Evolutionary conservation across 75 land plant species (phyloP).

Genomic region (Azolla pinnata): DNA sequence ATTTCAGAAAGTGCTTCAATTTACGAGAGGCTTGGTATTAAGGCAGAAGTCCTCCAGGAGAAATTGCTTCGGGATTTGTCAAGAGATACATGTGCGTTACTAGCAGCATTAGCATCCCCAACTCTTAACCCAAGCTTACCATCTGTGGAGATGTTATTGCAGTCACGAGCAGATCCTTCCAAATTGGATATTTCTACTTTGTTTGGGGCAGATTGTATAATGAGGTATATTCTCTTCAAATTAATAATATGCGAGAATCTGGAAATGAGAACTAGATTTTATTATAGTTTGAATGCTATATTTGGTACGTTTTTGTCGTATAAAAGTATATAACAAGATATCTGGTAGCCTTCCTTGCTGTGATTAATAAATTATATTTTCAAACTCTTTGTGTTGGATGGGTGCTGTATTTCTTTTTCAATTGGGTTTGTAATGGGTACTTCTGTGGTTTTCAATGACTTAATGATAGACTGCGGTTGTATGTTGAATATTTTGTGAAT

Average conservation of each 20-base stretch:
- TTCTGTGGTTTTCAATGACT: neutral
- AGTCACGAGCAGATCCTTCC: slow-evolving; percentile 23
- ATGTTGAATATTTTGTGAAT: neutral
- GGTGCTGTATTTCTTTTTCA: too few species aligned
- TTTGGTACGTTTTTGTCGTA: too few species aligned
- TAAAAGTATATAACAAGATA: too few species aligned
- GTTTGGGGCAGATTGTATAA: slow-evolving; percentile 42
- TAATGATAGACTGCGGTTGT: neutral
- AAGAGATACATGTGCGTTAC: slow-evolving; percentile 68
- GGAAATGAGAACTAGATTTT: too few species aligned
- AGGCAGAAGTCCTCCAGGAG: slow-evolving; percentile 86
- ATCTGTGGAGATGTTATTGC: slow-evolving; percentile 44
- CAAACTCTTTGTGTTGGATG: too few species aligned
- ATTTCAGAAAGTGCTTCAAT: slow-evolving; percentile 45
- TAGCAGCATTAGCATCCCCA: slow-evolving; percentile 66
- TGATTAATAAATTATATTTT: too few species aligned
- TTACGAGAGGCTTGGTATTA: slow-evolving; percentile 41
- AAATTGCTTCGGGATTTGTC: slow-evolving; percentile 79
- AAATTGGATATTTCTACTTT: slow-evolving; percentile 33
- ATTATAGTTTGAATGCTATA: too few species aligned
- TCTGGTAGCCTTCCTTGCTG: too few species aligned
- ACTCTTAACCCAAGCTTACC: slow-evolving; percentile 53
- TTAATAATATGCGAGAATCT: too few species aligned
- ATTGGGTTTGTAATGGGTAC: too few species aligned
- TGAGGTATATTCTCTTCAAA: slow-evolving; percentile 35